A percentile compares a stretch with the other conserved stretches of the same genome.
These are phyloP conservation scores for Gonium pectorale DNA, from an alignment of 139 green algal species.

Conservation along the genomic window DNA sequence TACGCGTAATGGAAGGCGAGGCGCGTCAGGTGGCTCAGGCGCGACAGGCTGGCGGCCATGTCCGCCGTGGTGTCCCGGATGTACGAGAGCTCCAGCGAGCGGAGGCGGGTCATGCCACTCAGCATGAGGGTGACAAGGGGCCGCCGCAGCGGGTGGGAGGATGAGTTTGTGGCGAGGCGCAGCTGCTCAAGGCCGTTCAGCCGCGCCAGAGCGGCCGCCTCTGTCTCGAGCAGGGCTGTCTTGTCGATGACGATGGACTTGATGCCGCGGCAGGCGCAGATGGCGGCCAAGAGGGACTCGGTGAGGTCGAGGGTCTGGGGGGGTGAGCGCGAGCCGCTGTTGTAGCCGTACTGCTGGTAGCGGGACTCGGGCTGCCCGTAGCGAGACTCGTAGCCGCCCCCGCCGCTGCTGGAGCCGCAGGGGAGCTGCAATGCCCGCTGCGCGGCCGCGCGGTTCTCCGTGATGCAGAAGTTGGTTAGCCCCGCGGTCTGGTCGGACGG, in stretches of 20 bases:
- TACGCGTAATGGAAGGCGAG: conserved; percentile 32
- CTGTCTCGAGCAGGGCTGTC: conserved; percentile 28
- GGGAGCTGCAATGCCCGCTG: too few species aligned
- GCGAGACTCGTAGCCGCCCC: background rate
- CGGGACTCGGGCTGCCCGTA: conserved; percentile 1
- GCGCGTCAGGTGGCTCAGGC: background rate
- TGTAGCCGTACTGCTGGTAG: conserved; percentile 33
- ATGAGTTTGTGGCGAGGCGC: conserved; percentile 27
- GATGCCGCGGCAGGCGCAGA: background rate
- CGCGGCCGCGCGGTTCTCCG: conserved; percentile 12
- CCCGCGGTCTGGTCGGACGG: background rate
- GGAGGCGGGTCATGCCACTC: background rate
- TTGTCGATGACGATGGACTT: conserved; percentile 18
- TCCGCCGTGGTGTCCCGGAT: conserved; percentile 42
- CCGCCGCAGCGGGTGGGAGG: conserved; percentile 17
- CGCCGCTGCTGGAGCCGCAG: conserved; percentile 6
- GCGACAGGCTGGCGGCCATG: conserved; percentile 7
- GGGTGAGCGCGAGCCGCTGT: background rate
- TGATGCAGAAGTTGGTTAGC: background rate
- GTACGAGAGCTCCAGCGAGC: conserved; percentile 27
- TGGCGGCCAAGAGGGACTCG: background rate
- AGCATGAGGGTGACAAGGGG: conserved; percentile 32
- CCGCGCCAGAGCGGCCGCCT: conserved; percentile 16
- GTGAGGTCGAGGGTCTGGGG: conserved; percentile 27
- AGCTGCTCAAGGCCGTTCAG: conserved; percentile 11